phyloP scores from a whole-genome alignment of 176 grass and related monocot species.

The Carex pumila region DNA sequence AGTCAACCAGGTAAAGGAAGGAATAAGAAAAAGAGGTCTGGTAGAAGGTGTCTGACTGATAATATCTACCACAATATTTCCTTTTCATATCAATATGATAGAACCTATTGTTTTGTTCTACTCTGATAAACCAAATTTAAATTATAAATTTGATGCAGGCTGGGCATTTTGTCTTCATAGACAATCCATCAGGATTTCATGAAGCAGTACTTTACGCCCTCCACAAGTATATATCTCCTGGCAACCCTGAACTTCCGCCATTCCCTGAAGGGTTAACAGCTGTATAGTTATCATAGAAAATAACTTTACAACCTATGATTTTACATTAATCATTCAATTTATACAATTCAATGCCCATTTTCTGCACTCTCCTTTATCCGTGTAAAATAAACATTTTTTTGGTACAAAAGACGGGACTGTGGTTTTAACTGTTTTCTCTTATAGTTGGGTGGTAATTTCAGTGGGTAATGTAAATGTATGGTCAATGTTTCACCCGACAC shows the following conservation, averaged over 20 bases:
- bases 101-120: neutral
- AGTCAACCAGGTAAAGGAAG: neutral
- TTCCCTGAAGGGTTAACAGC: slow-evolving; percentile 26
- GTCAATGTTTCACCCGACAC: neutral
- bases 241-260: neutral
- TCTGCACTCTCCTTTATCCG: neutral
- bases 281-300: slow-evolving; percentile 18
- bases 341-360: neutral
- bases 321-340: neutral
- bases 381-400: neutral
- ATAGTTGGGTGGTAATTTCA: neutral
- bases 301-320: neutral
- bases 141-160: slow-evolving; percentile 25
- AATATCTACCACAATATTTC: neutral
- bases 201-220: slow-evolving; percentile 28
- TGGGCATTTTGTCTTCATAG: slow-evolving; percentile 45
- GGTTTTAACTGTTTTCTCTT: neutral
- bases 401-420: neutral
- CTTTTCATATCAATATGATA: neutral
- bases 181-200: slow-evolving; percentile 36
- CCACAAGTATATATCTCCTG: slow-evolving; percentile 11
- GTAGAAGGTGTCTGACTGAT: neutral
- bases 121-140: neutral
- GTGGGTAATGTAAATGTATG: neutral
- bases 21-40: neutral